Evolutionary conservation across 352 stramenopile genomes (phyloP).

Genomic region (Pythium insidiosum): DNA sequence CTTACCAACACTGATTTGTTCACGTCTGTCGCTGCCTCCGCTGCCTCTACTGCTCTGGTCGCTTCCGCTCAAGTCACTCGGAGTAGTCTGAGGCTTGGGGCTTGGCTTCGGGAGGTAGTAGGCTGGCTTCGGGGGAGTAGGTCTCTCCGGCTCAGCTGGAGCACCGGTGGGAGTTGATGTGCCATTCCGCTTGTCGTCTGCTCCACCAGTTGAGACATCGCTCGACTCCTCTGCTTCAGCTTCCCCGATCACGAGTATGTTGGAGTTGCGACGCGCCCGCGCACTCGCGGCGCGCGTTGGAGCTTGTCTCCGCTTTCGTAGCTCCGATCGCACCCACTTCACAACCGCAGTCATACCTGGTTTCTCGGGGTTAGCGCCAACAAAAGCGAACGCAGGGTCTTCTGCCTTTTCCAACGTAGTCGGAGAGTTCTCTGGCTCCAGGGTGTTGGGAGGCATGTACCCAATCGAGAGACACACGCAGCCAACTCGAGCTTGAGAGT

Average conservation of each 20-base stretch:
- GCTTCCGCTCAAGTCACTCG: conserved; percentile 9
- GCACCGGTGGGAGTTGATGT: not conserved
- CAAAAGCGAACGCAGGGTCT: conserved; percentile 75
- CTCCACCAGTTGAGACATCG: conserved; percentile 46
- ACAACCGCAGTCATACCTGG: conserved; percentile 84
- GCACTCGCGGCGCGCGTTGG: conserved; percentile 18
- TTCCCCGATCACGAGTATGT: conserved; percentile 84
- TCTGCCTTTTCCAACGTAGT: conserved; percentile 75
- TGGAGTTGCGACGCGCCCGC: conserved; percentile 53
- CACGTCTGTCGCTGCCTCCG: conserved; percentile 14
- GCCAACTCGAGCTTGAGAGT: conserved; percentile 78
- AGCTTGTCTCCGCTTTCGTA: conserved; percentile 34
- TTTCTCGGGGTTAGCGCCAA: conserved; percentile 65
- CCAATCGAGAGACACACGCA: conserved; percentile 83
- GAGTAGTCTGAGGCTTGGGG: conserved; percentile 24
- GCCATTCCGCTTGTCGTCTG: not conserved
- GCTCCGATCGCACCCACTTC: conserved; percentile 57
- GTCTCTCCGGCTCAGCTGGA: conserved; percentile 14
- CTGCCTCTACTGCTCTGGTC: conserved; percentile 19
- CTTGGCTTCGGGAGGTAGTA: conserved; percentile 80
- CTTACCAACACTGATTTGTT: conserved; percentile 63
- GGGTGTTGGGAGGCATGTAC: conserved; percentile 50
- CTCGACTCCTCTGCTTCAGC: conserved; percentile 68
- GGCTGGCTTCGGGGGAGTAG: conserved; percentile 52
- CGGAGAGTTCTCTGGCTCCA: conserved; percentile 57